Evolutionary conservation across 768 basidiomycete species (phyloP).

Genomic region (Auricularia heimuer): DNA sequence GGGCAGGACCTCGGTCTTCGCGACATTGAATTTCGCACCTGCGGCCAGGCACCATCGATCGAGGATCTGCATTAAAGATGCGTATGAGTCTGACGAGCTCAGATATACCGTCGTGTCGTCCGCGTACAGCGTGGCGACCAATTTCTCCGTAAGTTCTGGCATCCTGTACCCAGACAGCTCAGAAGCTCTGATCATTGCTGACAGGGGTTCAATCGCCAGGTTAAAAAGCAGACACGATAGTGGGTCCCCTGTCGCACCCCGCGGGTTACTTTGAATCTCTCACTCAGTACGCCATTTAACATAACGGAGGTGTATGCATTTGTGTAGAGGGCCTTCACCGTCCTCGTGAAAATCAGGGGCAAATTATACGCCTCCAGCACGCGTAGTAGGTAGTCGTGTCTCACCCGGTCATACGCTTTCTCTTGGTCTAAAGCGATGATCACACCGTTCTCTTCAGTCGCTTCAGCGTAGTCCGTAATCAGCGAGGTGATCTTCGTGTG

Average conservation of each 20-base stretch:
- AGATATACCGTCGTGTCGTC: not conserved
- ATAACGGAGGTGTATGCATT: not conserved
- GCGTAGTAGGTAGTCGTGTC: conserved; percentile 8
- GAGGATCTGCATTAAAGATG: conserved; percentile 20
- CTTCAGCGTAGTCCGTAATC: conserved; percentile 7
- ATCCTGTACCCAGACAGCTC: not conserved
- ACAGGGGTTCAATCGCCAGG: conserved; percentile 11
- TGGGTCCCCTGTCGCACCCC: conserved; percentile 8
- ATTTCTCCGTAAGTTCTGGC: not conserved
- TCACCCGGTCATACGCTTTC: conserved; percentile 8
- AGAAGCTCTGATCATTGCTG: not conserved
- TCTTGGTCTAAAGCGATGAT: conserved; percentile 11
- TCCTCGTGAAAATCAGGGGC: not conserved
- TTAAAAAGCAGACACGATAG: conserved; percentile 13
- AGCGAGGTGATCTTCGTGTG: conserved; percentile 8
- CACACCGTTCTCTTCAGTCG: not conserved
- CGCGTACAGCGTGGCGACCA: not conserved
- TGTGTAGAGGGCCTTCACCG: not conserved
- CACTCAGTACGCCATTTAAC: not conserved
- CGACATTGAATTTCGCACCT: conserved; percentile 31
- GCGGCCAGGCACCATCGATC: conserved; percentile 31
- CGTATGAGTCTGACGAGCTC: conserved; percentile 18
- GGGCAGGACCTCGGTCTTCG: conserved; percentile 32
- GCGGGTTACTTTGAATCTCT: not conserved
- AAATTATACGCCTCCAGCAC: conserved; percentile 2